phyloP scores from a whole-genome alignment of 805 yeast species.

The Torulaspora delbrueckii region DNA sequence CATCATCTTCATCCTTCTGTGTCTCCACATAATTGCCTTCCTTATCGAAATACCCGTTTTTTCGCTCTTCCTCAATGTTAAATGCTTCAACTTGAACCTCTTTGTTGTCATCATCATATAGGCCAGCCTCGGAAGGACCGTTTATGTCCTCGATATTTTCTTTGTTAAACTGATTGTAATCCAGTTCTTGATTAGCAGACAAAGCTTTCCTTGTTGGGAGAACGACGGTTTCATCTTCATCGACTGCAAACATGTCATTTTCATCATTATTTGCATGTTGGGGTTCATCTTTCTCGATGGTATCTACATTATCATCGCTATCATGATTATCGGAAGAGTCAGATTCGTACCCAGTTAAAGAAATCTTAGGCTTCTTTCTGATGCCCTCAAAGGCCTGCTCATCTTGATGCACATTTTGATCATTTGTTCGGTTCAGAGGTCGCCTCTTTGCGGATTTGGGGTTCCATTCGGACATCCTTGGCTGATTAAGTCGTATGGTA shows the following conservation, averaged over 20 bases:
- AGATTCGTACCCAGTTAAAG: constrained; percentile 9
- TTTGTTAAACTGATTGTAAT: constrained; percentile 28
- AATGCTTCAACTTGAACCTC: constrained; percentile 47
- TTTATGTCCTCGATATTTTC: constrained; percentile 5
- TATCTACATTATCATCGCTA: constrained; percentile 3
- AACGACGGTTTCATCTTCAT: constrained; percentile 14
- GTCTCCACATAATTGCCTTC: constrained; percentile 46
- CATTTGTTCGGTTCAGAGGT: not conserved
- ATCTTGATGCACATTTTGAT: not conserved
- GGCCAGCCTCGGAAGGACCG: constrained; percentile 19
- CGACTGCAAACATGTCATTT: constrained; percentile 45
- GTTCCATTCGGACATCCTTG: not conserved
- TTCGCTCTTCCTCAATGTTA: constrained; percentile 45
- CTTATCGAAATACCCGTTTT: constrained; percentile 46
- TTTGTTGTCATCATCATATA: constrained; percentile 18
- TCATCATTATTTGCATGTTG: constrained; percentile 22
- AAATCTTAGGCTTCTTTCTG: constrained; percentile 5
- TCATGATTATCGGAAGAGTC: constrained; percentile 14
- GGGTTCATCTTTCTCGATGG: not conserved
- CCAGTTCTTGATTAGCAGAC: constrained; percentile 10
- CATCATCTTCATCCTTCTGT: constrained; percentile 30
- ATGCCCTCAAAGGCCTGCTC: constrained; percentile 7
- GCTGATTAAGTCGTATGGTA: too few species aligned
- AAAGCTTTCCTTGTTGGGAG: not conserved
- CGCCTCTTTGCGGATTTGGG: not conserved